Percentiles rank a stretch among this genome's conserved stretches.
Evolutionary conservation across 2,329 filamentous ascomycete genomes (phyloP).

Genomic region (Aspergillus melleus): DNA sequence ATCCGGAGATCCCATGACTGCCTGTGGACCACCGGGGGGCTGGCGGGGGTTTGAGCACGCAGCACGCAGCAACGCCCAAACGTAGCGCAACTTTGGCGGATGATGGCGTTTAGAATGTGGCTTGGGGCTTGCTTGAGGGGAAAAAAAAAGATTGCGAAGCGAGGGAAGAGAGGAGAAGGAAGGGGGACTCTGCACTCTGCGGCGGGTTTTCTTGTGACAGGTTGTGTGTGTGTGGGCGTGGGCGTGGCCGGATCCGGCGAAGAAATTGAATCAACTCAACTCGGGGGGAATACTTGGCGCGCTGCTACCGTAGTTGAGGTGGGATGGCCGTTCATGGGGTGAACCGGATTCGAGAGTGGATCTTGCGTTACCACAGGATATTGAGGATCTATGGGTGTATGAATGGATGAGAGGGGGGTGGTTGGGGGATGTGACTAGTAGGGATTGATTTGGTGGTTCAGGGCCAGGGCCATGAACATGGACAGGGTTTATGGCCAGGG

Average conservation of each 20-base stretch:
- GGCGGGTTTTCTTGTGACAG: too few species aligned
- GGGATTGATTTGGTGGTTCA: background rate
- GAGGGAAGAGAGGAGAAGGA: too few species aligned
- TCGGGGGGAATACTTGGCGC: too few species aligned
- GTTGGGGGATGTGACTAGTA: background rate
- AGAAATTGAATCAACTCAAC: background rate
- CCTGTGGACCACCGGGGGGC: too few species aligned
- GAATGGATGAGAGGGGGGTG: background rate
- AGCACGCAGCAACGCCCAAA: too few species aligned
- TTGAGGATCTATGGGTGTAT: too few species aligned
- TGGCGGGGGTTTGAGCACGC: background rate
- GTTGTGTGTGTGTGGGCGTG: too few species aligned
- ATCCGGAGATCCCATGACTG: background rate
- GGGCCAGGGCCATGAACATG: background rate
- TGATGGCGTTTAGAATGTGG: background rate
- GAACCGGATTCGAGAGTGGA: background rate
- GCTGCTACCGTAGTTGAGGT: background rate
- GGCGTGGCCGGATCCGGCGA: background rate
- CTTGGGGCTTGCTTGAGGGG: background rate
- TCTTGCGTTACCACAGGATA: background rate
- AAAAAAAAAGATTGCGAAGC: too few species aligned
- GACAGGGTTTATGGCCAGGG: background rate
- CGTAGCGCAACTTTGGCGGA: background rate
- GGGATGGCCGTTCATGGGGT: background rate
- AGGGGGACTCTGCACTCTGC: background rate